These are phyloP conservation scores for Pichia sp. DNA, from an alignment of 1,139 yeast species.

Conservation along the genomic window DNA sequence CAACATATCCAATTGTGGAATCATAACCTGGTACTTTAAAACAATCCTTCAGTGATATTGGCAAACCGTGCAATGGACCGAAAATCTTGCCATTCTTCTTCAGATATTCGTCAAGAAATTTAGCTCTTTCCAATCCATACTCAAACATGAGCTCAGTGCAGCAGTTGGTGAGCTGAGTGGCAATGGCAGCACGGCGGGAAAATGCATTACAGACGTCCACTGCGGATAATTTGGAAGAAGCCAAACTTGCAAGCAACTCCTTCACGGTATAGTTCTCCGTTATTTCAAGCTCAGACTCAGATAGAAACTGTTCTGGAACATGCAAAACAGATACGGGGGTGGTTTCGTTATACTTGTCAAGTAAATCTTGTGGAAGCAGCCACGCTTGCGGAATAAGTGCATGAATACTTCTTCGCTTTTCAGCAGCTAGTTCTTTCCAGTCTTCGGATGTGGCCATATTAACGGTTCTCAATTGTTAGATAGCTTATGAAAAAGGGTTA, in stretches of 20 bases:
- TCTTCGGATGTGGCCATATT: neutral
- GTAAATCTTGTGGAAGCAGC: conserved; percentile 2
- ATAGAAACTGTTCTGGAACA: conserved; percentile 1
- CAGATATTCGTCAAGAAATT: conserved; percentile 29
- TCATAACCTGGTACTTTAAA: conserved; percentile 54
- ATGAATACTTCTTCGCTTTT: conserved; percentile 1
- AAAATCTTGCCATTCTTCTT: conserved; percentile 32
- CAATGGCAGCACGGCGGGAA: conserved; percentile 44
- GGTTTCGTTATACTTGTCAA: neutral
- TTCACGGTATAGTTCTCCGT: conserved; percentile 2
- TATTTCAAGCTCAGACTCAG: conserved; percentile 1
- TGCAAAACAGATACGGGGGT: conserved; percentile 3
- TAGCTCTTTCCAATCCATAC: conserved; percentile 27
- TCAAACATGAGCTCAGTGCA: conserved; percentile 48
- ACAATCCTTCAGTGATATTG: conserved; percentile 54
- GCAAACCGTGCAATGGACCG: conserved; percentile 47
- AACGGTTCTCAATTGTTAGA: no score
- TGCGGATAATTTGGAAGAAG: conserved; percentile 17
- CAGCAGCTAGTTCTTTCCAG: conserved; percentile 3
- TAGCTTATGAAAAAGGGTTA: no score
- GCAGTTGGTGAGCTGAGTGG: conserved; percentile 45
- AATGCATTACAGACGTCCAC: conserved; percentile 46
- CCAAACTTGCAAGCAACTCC: conserved; percentile 1
- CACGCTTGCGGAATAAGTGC: conserved; percentile 4
- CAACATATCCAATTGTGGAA: conserved; percentile 30